These are phyloP conservation scores for Scytalidium sp. DNA, from an alignment of 2,329 filamentous ascomycete species.

Conservation along the genomic window DNA sequence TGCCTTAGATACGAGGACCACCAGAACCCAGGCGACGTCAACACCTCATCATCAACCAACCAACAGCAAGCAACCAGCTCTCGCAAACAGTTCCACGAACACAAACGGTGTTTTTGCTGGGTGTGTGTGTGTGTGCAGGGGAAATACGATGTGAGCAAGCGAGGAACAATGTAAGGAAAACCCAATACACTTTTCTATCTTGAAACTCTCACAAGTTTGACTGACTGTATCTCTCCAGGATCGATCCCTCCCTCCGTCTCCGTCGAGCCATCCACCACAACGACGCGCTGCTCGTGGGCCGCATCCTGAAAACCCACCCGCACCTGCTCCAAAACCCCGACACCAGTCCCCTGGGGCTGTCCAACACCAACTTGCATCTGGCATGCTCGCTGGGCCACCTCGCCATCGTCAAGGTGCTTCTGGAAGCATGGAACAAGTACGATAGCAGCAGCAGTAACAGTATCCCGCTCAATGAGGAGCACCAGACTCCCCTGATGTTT, in stretches of 20 bases:
- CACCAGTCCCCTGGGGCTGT: slow-evolving; percentile 57
- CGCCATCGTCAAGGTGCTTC: slow-evolving; percentile 65
- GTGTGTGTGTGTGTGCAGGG: too few relatives aligned
- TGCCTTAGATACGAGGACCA: background rate
- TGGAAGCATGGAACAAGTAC: slow-evolving; percentile 72
- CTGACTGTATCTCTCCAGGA: slow-evolving; percentile 46
- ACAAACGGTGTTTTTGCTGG: background rate
- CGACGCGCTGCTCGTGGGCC: slow-evolving; percentile 63
- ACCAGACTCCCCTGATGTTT: slow-evolving; percentile 80
- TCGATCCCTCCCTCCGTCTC: slow-evolving; percentile 72
- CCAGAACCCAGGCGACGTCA: background rate
- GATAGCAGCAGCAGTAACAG: too few relatives aligned
- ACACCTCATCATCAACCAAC: background rate
- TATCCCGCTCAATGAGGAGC: slow-evolving; percentile 73
- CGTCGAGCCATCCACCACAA: slow-evolving; percentile 81
- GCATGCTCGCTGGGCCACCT: slow-evolving; percentile 71
- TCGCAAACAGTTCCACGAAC: slow-evolving; percentile 6
- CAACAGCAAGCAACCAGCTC: background rate
- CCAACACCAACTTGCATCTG: slow-evolving; percentile 82
- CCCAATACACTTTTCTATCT: background rate
- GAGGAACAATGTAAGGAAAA: slow-evolving; percentile 12
- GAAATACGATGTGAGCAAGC: slow-evolving; percentile 1
- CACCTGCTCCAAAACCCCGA: slow-evolving; percentile 76
- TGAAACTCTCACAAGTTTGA: background rate
- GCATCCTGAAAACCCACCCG: slow-evolving; percentile 74